Evolutionary conservation across 345 rosid species (phyloP).

Genomic region (Aquilaria malaccensis): DNA sequence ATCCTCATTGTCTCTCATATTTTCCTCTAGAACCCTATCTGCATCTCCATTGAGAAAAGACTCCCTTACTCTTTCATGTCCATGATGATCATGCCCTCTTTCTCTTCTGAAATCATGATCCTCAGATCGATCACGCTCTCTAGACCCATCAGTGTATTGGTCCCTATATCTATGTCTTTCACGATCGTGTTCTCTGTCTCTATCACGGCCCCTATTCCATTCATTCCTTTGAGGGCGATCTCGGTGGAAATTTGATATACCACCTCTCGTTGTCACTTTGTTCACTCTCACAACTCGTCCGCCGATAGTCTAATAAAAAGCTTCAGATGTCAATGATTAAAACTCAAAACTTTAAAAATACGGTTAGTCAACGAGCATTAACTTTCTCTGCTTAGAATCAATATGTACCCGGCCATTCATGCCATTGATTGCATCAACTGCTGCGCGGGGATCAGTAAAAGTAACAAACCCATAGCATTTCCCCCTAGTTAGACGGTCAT

Average conservation of each 20-base stretch:
- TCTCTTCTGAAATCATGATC: conserved; percentile 36
- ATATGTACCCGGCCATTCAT: conserved; percentile 83
- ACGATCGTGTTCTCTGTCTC: conserved; percentile 44
- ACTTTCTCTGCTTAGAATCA: conserved; percentile 5
- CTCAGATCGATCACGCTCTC: conserved; percentile 50
- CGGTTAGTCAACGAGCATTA: not conserved
- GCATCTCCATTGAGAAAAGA: conserved; percentile 37
- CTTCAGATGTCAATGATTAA: conserved; percentile 12
- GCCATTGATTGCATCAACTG: conserved; percentile 67
- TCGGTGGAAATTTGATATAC: conserved; percentile 38
- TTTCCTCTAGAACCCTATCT: conserved; percentile 31
- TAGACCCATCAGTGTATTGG: conserved; percentile 39
- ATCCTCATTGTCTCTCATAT: conserved; percentile 30
- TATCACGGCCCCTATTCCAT: conserved; percentile 36
- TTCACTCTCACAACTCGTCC: conserved; percentile 77
- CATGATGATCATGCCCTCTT: conserved; percentile 37
- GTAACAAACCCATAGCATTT: conserved; percentile 87
- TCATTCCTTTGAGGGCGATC: conserved; percentile 34
- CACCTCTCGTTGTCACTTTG: conserved; percentile 64
- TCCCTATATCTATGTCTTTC: conserved; percentile 36
- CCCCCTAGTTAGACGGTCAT: conserved; percentile 62
- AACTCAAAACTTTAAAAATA: conserved; percentile 10
- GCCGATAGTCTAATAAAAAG: conserved; percentile 49
- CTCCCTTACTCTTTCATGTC: conserved; percentile 39
- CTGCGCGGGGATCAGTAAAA: conserved; percentile 68